Base-by-base conservation (phyloP, 139 green algal species). In the Marvania coccoides region DNA sequence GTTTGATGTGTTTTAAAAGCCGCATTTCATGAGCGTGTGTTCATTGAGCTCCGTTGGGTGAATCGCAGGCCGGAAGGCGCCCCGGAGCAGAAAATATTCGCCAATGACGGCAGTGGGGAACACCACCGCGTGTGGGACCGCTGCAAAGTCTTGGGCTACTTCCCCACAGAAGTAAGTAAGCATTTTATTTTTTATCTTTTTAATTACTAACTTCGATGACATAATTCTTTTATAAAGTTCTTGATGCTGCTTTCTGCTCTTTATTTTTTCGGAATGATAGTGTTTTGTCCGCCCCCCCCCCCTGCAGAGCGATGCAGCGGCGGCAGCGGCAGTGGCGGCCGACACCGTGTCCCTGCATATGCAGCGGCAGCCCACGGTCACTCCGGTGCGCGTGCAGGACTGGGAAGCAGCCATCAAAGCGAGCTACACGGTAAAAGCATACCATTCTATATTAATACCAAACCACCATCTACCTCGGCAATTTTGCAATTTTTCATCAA, bases 401-500 rank as follows among this genome's bases (percentile, higher is more conserved):
- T 91, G 86, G 84, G 79, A 88, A 31, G 67, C 83, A 13, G 76
- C 79, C 36, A 83, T 90, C 58, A 78, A 79, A 58, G 75, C 70
- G 28, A 34, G 24, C 45, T 58, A 35, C 9, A 35, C 12, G 54
- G 4, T 5, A 31, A 4, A 7, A 26, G 38, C 6, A 38, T 24
- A 7, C 1, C 9, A 1, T 3, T 57, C 9, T 23, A 54, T 15
- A 37, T 45, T 35, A 36, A 24, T 9, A 15, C 13, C 33, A 35
- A 9, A 64, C 42, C n/a, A 14, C 3, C 40, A 12, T 26, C 10
- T 34, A 5, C 19, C n/a, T 19, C 5, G 12, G 33, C 23, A 34
- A 28, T 56, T 42, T 45, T 76, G 70, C 70, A 68, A 3, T 78
- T 53, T 36, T 83, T 81, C 40, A 63, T 74, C 15, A 66, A 76